These are phyloP conservation scores for Exophiala dermatitidis DNA, from an alignment of 2,329 filamentous ascomycete species.

Conservation along the genomic window DNA sequence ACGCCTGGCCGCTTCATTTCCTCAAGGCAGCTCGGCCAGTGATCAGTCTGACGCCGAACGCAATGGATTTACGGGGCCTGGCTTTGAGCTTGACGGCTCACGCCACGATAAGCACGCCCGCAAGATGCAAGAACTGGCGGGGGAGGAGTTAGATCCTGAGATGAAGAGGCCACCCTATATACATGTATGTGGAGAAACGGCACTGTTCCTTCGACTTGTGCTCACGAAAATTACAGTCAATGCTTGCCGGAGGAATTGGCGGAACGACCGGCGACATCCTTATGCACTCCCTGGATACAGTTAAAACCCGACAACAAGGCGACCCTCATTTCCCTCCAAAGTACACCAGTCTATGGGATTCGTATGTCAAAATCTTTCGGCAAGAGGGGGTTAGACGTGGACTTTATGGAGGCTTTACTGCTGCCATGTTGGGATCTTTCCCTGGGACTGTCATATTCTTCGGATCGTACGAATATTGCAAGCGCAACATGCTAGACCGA, in stretches of 20 bases:
- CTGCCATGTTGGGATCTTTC: conserved; percentile 85
- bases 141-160: conserved; percentile 25
- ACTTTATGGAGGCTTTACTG: conserved; percentile 86
- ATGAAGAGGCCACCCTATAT: conserved; percentile 52
- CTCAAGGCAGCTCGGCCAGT: conserved; percentile 34
- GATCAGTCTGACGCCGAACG: conserved; percentile 18
- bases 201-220: conserved; percentile 11
- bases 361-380: conserved; percentile 85
- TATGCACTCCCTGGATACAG: conserved; percentile 98
- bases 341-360: conserved; percentile 82
- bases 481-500: conserved; percentile 75
- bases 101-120: conserved; percentile 25
- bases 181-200: conserved; percentile 46
- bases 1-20: conserved; percentile 47
- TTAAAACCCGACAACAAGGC: conserved; percentile 96
- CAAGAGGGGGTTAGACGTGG: conserved; percentile 84
- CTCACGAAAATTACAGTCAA: conserved; percentile 53
- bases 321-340: conserved; percentile 88
- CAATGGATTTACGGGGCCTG: conserved; percentile 29
- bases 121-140: conserved; percentile 24
- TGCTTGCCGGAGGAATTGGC: conserved; percentile 89
- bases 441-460: conserved; percentile 93
- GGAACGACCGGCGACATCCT: conserved; percentile 92
- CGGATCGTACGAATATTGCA: conserved; percentile 91
- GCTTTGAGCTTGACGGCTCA: conserved; percentile 25